Base-by-base conservation (phyloP, 129 eudicot species). In the Smallanthus sonchifolius region DNA sequence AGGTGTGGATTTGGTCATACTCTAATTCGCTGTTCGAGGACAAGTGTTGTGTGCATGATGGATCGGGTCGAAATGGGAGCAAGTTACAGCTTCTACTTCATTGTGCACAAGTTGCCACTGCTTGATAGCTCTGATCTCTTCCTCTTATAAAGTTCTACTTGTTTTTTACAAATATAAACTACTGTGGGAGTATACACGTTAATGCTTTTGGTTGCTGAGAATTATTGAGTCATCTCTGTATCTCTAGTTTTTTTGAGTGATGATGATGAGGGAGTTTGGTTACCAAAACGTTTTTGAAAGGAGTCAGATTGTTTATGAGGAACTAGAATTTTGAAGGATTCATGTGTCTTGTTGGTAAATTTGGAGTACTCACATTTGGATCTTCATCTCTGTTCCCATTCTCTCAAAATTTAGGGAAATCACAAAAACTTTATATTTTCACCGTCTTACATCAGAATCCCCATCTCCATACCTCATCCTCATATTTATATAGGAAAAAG, bases 1-100 rank as follows among this genome's bases (percentile, higher is more conserved):
- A 39, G 79, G 56, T 0, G 66, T 75, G 42, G 73, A 65, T 15
- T 20, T 65, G 66, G 73, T n/a, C 3, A 51, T 75, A 14, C 19
- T 38, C 19, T 75, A 28, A n/a, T 19, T 10, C 4, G 10, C 42
- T 20, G 35, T n/a, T 61, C 4, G 7, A 24, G 30, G 30, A 24
- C 30, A 24, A 54, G 10, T 19, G 61, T 20, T 17, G 61, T 3
- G 11, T 43, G 48, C 34, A 19, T 19, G 61, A 7, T 54, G 34
- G 2, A 7, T 49, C 30, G 30, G 30, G 30, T 24, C 30, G 30
- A 24, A 49, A 14, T 15, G 56, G 56, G 56, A 49, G 56, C 13
- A 54, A 54, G 4, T 14, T 54, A 54, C 14, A 19, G 19, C 61
- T 7, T 54, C 5, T 43, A 11, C 4, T 43, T 11, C 48, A 43